A percentile compares a stretch with the other conserved stretches of the same genome.
Conservation (phyloP, 306 rosid species). For the Bauhinia variegata region DNA sequence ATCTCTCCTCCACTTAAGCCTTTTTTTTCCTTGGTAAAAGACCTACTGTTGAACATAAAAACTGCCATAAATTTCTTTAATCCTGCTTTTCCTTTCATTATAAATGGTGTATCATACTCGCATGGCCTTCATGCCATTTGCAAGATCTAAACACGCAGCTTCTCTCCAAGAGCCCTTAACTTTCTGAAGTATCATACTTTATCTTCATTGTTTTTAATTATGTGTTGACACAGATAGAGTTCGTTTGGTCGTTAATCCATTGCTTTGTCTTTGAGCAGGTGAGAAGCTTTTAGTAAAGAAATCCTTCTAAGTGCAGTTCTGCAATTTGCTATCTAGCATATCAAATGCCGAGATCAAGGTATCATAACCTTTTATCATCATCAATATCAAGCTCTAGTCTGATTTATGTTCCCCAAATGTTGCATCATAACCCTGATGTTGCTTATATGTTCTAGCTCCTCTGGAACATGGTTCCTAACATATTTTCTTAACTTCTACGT, state of each 20-base stretch:
- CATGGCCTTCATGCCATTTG: conserved; percentile 15
- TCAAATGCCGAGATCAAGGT: conserved; percentile 93
- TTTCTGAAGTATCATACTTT: neutral
- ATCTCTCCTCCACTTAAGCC: conserved; percentile 1
- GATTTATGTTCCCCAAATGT: neutral
- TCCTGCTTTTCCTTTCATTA: conserved; percentile 5
- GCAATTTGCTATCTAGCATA: conserved; percentile 38
- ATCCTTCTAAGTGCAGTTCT: conserved; percentile 33
- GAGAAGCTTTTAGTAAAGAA: conserved; percentile 35
- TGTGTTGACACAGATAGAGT: neutral
- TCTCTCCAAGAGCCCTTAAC: neutral
- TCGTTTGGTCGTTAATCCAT: conserved; percentile 21
- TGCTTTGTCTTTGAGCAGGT: conserved; percentile 50
- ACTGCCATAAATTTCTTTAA: too few species aligned
- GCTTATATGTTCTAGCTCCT: neutral
- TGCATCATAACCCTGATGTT: neutral
- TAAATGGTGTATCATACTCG: neutral
- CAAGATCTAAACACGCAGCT: conserved; percentile 12
- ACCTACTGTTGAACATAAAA: neutral
- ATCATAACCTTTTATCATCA: conserved; percentile 28
- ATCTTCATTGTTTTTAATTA: conserved; percentile 23
- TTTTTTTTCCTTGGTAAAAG: too few species aligned
- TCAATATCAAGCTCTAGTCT: neutral
- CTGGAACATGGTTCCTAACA: neutral
- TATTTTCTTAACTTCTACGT: neutral